Percentiles rank a stretch among this genome's conserved stretches.
Evolutionary conservation across 2,329 filamentous ascomycete genomes (phyloP).

Genomic region (Cytospora schulzeri): DNA sequence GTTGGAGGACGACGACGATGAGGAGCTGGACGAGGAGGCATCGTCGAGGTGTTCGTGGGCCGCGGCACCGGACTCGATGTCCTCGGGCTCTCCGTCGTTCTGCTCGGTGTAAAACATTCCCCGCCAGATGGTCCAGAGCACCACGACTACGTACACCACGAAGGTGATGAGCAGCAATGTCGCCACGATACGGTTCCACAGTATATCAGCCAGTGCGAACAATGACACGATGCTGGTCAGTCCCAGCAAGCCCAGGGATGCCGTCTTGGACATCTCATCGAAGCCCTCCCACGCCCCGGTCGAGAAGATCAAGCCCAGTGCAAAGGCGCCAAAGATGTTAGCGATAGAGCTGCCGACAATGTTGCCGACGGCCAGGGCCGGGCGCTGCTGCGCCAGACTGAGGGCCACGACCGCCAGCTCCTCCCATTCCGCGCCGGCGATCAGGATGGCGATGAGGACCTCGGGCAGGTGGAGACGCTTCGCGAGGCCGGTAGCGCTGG

Average conservation of each 20-base stretch:
- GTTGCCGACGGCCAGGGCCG: conserved; percentile 55
- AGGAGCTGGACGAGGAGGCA: conserved; percentile 41
- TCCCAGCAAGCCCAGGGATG: conserved; percentile 45
- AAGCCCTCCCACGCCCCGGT: conserved; percentile 37
- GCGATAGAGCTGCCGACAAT: conserved; percentile 56
- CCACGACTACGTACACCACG: conserved; percentile 45
- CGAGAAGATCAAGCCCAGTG: conserved; percentile 50
- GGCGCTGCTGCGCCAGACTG: conserved; percentile 47
- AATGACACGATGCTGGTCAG: conserved; percentile 45
- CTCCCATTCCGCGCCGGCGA: conserved; percentile 58
- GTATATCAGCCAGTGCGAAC: conserved; percentile 36
- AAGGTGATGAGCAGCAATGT: conserved; percentile 48
- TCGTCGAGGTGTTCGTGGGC: conserved; percentile 31
- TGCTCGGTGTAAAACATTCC: conserved; percentile 44
- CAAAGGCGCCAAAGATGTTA: conserved; percentile 58
- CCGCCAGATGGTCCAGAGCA: conserved; percentile 47
- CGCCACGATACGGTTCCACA: conserved; percentile 31
- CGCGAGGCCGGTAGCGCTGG: conserved; percentile 52
- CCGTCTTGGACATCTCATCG: conserved; percentile 51
- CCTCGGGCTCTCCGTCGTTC: conserved; percentile 38
- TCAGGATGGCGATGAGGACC: conserved; percentile 53
- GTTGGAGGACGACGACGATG: conserved; percentile 43
- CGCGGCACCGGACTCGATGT: conserved; percentile 33
- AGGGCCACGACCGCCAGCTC: conserved; percentile 55
- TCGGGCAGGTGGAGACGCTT: conserved; percentile 47